Evolutionary conservation across 768 basidiomycete genomes (phyloP).

Genomic region (Pseudohyphozyma bogoriensis): DNA sequence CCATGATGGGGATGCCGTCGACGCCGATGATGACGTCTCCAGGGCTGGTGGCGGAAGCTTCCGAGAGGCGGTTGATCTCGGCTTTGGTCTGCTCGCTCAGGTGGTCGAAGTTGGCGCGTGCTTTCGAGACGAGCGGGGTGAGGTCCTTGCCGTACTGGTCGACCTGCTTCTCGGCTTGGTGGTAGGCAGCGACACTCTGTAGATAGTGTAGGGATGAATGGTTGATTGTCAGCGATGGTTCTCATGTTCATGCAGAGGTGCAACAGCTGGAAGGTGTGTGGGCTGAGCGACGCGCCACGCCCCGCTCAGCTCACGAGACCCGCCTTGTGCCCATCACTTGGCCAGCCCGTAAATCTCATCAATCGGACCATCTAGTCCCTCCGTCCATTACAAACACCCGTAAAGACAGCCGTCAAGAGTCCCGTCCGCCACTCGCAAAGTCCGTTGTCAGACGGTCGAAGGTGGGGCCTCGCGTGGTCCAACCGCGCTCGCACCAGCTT

Average conservation of each 20-base stretch:
- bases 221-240: background rate
- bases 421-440: no score
- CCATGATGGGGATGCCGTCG: conserved; percentile 21
- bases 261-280: no score
- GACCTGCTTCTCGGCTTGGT: conserved; percentile 19
- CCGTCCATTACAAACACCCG: no score
- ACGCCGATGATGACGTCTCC: conserved; percentile 21
- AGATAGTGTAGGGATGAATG: background rate
- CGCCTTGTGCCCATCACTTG: no score
- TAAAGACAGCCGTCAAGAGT: no score
- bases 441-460: background rate
- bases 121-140: conserved; percentile 22
- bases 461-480: background rate
- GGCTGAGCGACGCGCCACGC: no score
- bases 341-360: no score
- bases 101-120: conserved; percentile 14
- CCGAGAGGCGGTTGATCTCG: conserved; percentile 20
- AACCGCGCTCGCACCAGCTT: background rate
- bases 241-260: background rate
- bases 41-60: background rate
- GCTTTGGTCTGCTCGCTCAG: conserved; percentile 19
- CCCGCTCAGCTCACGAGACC: no score
- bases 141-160: conserved; percentile 19
- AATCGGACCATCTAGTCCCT: no score
- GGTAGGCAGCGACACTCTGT: conserved; percentile 1